Percentiles rank a stretch among this genome's conserved stretches.
These are phyloP conservation scores for Nemania sp. DNA, from an alignment of 2,329 filamentous ascomycete species.

Conservation along the genomic window DNA sequence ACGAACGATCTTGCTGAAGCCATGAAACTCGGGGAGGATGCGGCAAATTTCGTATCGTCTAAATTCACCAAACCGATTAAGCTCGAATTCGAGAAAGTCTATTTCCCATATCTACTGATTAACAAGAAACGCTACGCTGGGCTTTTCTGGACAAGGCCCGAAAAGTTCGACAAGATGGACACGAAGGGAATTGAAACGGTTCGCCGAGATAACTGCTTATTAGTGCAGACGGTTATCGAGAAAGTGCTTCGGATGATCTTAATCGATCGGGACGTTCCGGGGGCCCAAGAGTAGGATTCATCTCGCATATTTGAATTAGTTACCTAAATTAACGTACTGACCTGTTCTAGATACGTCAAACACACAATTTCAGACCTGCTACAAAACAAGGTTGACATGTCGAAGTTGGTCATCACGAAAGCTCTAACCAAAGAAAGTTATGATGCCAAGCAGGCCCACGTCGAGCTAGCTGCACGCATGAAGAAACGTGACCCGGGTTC, in stretches of 20 bases:
- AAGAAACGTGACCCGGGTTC: conserved; percentile 96
- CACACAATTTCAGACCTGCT: conserved; percentile 93
- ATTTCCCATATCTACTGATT: conserved; percentile 97
- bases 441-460: conserved; percentile 91
- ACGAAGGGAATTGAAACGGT: conserved; percentile 99
- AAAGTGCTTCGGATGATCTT: conserved; percentile 95
- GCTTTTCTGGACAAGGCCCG: conserved; percentile 94
- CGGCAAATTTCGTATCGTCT: conserved; percentile 85
- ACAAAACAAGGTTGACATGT: conserved; percentile 99
- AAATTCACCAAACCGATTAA: conserved; percentile 99
- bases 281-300: conserved; percentile 86
- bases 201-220: conserved; percentile 91
- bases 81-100: conserved; percentile 98
- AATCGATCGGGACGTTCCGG: conserved; percentile 90
- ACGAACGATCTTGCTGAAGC: conserved; percentile 86
- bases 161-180: conserved; percentile 99
- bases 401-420: conserved; percentile 98
- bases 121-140: conserved; percentile 99
- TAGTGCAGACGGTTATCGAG: conserved; percentile 97
- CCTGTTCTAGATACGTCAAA: conserved; percentile 83
- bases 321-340: conserved; percentile 52
- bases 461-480: conserved; percentile 96
- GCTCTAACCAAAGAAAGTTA: conserved; percentile 93
- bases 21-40: conserved; percentile 96
- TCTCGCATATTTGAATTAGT: conserved; percentile 13